phyloP scores from a whole-genome alignment of 2,329 filamentous ascomycete genomes.

The Fonsecaea pugnacius region DNA sequence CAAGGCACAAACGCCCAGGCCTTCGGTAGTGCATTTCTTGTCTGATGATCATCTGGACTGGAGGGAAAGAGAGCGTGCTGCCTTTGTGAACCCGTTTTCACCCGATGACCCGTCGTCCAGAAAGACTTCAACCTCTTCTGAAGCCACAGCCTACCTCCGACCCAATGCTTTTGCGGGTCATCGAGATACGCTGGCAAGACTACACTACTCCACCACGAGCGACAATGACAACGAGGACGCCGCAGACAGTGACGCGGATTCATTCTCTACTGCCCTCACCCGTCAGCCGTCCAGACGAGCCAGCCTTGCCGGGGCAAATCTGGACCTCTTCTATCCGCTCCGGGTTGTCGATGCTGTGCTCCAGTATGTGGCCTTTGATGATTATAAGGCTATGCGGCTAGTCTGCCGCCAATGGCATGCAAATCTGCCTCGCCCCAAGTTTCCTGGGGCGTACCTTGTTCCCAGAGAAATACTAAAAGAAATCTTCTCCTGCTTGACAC shows the following conservation, averaged over 20 bases:
- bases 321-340: slow-evolving; percentile 23
- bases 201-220: slow-evolving; percentile 4
- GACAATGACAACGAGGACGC: slow-evolving; percentile 3
- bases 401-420: slow-evolving; percentile 34
- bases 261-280: slow-evolving; percentile 6
- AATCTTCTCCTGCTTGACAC: slow-evolving; percentile 52
- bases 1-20: background rate
- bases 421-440: slow-evolving; percentile 24
- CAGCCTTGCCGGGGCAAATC: slow-evolving; percentile 5
- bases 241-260: slow-evolving; percentile 7
- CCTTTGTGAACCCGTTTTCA: slow-evolving; percentile 26
- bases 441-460: slow-evolving; percentile 31
- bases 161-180: slow-evolving; percentile 32
- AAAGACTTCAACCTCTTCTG: slow-evolving; percentile 25
- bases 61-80: slow-evolving; percentile 7
- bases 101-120: slow-evolving; percentile 16
- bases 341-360: slow-evolving; percentile 26
- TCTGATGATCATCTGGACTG: slow-evolving; percentile 23
- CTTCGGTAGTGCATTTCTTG: slow-evolving; percentile 23
- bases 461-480: slow-evolving; percentile 57
- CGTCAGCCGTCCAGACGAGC: slow-evolving; percentile 5
- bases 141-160: slow-evolving; percentile 27
- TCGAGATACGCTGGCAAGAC: slow-evolving; percentile 37
- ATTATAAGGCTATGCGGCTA: slow-evolving; percentile 34
- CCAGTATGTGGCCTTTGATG: slow-evolving; percentile 27